Conservation (phyloP, 2,329 filamentous ascomycete species). For the Elsinoe perseae region DNA sequence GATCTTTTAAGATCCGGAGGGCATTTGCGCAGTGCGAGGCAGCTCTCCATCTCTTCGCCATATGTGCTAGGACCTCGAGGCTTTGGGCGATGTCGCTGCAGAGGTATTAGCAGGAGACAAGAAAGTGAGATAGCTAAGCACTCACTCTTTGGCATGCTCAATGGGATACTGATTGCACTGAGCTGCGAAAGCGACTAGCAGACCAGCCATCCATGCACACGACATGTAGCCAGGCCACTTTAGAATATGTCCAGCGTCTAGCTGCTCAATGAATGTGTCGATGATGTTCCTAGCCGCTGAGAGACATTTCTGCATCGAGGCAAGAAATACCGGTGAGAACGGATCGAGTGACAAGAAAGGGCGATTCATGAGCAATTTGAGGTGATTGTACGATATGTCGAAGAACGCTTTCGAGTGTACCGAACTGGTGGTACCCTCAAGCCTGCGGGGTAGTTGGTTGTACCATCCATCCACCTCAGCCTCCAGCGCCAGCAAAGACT, state of each 20-base stretch:
- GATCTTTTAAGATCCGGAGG: constrained; percentile 5
- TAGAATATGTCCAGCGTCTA: constrained; percentile 15
- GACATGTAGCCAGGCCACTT: constrained; percentile 33
- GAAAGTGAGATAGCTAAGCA: not conserved
- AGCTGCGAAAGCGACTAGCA: constrained; percentile 32
- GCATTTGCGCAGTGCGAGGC: constrained; percentile 7
- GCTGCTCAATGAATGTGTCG: constrained; percentile 23
- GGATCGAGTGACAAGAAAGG: constrained; percentile 31
- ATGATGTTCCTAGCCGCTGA: constrained; percentile 27
- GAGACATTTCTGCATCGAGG: constrained; percentile 28
- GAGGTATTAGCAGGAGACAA: not conserved
- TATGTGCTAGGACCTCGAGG: constrained; percentile 2
- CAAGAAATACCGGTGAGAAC: constrained; percentile 26
- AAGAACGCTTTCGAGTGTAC: constrained; percentile 25
- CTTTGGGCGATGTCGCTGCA: constrained; percentile 3
- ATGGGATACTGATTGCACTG: constrained; percentile 27
- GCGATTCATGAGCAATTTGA: constrained; percentile 30
- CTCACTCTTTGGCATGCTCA: constrained; percentile 22
- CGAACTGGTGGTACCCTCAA: constrained; percentile 18
- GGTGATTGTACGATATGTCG: constrained; percentile 29
- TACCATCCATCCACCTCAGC: constrained; percentile 24
- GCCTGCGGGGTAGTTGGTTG: constrained; percentile 23
- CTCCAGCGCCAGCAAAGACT: constrained; percentile 21
- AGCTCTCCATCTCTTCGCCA: constrained; percentile 4
- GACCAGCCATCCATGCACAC: constrained; percentile 33